Evolutionary conservation across 1,284 basidiomycete species (phyloP).

Genomic region (Neotropicomus parvogracilis): DNA sequence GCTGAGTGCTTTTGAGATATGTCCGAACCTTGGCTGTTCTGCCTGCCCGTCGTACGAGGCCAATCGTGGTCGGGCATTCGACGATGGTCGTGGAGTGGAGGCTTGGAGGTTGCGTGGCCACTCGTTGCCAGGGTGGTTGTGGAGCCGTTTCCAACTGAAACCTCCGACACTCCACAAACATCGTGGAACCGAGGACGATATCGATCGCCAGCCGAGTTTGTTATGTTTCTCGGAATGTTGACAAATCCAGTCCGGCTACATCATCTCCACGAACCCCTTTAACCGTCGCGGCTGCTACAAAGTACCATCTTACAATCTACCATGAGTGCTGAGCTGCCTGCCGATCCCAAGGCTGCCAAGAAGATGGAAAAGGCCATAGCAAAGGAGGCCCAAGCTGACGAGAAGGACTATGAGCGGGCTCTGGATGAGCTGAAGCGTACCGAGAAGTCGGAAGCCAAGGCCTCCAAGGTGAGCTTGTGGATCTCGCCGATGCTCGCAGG

Average conservation of each 20-base stretch:
- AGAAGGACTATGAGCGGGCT: conserved; percentile 42
- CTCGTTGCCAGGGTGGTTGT: conserved; percentile 12
- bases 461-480: conserved; percentile 41
- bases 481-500: background rate
- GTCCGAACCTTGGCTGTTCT: conserved; percentile 16
- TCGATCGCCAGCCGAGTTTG: no score
- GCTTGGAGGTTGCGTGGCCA: conserved; percentile 7
- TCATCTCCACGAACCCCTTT: conserved; percentile 14
- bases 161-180: background rate
- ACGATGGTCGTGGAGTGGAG: no score
- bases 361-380: conserved; percentile 45
- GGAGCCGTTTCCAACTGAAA: background rate
- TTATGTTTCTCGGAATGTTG: background rate
- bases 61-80: conserved; percentile 21
- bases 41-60: conserved; percentile 7
- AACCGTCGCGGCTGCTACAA: background rate
- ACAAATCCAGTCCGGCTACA: conserved; percentile 3
- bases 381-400: conserved; percentile 47
- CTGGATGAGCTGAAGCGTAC: conserved; percentile 45
- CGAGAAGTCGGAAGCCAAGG: conserved; percentile 46
- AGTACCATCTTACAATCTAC: background rate
- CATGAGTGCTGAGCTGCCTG: conserved; percentile 18
- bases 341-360: conserved; percentile 33
- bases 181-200: background rate
- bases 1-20: conserved; percentile 10